A percentile compares a stretch with the other conserved stretches of the same genome.
Evolutionary conservation across 257 asterid genomes (phyloP).

Genomic region (Avicennia marina): DNA sequence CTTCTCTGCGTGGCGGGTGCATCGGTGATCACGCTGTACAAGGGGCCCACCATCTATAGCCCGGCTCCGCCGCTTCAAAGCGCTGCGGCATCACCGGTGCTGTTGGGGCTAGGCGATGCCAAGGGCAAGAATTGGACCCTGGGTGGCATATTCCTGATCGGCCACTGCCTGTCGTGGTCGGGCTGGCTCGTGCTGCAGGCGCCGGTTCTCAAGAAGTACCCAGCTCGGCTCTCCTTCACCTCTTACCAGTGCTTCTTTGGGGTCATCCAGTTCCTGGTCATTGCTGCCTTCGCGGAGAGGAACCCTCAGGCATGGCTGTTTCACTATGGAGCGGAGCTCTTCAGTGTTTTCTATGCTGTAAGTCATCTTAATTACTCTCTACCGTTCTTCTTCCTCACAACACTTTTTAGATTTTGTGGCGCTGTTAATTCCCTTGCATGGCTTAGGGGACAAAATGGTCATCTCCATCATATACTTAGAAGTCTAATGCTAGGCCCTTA

Average conservation of each 20-base stretch:
- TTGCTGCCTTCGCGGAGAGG: conserved; percentile 59
- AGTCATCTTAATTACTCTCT: no score
- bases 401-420: no score
- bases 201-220: conserved; percentile 62
- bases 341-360: conserved; percentile 79
- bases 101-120: conserved; percentile 45
- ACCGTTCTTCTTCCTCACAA: no score
- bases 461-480: not conserved
- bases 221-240: conserved; percentile 70
- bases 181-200: conserved; percentile 75
- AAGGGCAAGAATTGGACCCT: conserved; percentile 64
- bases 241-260: conserved; percentile 76
- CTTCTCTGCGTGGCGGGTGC: conserved; percentile 71
- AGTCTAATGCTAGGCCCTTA: no score
- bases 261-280: conserved; percentile 55
- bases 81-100: conserved; percentile 8
- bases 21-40: conserved; percentile 66
- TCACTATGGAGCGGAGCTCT: conserved; percentile 64
- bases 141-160: conserved; percentile 69
- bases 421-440: conserved; percentile 6
- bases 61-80: conserved; percentile 37
- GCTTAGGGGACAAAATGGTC: not conserved
- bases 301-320: conserved; percentile 67
- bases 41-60: conserved; percentile 71
- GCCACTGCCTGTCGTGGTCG: conserved; percentile 77